Base-by-base conservation (phyloP, 2,329 filamentous ascomycete species). In the Xylariaceae sp. region DNA sequence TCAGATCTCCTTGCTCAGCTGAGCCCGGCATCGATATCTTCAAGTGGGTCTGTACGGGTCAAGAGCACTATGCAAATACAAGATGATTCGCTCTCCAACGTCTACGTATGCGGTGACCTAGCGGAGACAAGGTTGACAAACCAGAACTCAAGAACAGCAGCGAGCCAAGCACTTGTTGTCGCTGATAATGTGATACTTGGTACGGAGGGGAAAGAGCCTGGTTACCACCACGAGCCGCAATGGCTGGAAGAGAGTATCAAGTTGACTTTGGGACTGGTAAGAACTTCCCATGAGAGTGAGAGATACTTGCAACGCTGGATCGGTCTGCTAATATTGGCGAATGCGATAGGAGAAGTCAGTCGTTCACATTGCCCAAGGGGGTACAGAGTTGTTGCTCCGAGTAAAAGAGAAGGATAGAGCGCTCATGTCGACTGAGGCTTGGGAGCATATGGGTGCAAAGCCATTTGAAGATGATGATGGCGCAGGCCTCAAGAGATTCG, bases 31-130 rank as follows among this genome's bases (percentile, higher is more conserved):
- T 69, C 73, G 3, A 72, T 83, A 49, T 73, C 76, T 0, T 57
- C 66, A 3, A 74, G 73, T 0, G 78, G 77, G 1, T 74, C 78
- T 51, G 76, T 86, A 58, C 70, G 71, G 1, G 79, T 87, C 19
- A 75, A 76, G 45, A 71, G 76, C 0, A 83, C 78, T 0, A 70
- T 88, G 31, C 83, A 87, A 55, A 70, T 88, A 13, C 61, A 67
- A 7, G 77, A 81, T 57, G 66, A 72, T 2, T 52, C 56, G 0
- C 70, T 77, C 9, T 71, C 75, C 1, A 76, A 82, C 54, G 72
- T 87, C 2, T 88, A 83, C 59, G 80, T 79, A 1, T 77, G 82
- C n/a, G 85, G 85, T 16, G 84, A 88, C 56, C 80, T 88, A 5
- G 77, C 82, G 4, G 78, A 80, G 22, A 76, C 75, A 1, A 72